Evolutionary conservation across 2,329 filamentous ascomycete genomes (phyloP), one percentile per base, ranked within the genome.

Genomic region (Pseudogymnoascus sp.): DNA sequence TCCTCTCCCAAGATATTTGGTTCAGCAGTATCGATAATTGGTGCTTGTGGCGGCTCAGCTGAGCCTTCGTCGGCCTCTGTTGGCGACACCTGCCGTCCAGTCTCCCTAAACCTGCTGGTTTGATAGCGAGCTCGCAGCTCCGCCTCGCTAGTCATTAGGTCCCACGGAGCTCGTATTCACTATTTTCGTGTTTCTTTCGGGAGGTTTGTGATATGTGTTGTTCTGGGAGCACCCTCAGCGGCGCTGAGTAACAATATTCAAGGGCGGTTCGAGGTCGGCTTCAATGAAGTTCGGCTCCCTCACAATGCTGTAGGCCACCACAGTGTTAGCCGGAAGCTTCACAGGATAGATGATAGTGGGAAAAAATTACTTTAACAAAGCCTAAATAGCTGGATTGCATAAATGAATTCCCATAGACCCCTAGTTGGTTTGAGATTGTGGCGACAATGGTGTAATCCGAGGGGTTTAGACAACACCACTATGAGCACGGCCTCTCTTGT

Each of bases 51-150:
- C 49, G 25, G 8, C 14, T 55, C 49, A 28, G n/a, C 49, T 14
- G 28, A 22, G 28, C 49, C 28, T 33, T 33, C 49, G 28, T 55
- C 16, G 5, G 49, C 49, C 49, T 33, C n/a, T 22, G 28, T 14
- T 9, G 49, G 16, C 9, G 49, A 33, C n/a, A 8, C 28, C 28
- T 55, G 28, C 16, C 9, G 25, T 39, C 35, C 35, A 7, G 35
- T 4, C 19, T 60, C 58, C 38, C 58, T 38, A 39, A 60, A 60
- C 58, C 58, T 38, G 58, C n/a, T 60, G 28, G 35, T 60, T n/a
- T 60, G 58, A 39, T 39, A 60, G 33, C 58, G 58, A 14, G 33
- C 58, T 60, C 58, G 33, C 19, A 39, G 58, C 58, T 60, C 58
- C 58, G 58, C 58, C 35, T 60, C 58, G 12, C 35, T 60, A 38